phyloP scores from a whole-genome alignment of 805 yeast genomes.

The Yamadazyma tumulicola region DNA sequence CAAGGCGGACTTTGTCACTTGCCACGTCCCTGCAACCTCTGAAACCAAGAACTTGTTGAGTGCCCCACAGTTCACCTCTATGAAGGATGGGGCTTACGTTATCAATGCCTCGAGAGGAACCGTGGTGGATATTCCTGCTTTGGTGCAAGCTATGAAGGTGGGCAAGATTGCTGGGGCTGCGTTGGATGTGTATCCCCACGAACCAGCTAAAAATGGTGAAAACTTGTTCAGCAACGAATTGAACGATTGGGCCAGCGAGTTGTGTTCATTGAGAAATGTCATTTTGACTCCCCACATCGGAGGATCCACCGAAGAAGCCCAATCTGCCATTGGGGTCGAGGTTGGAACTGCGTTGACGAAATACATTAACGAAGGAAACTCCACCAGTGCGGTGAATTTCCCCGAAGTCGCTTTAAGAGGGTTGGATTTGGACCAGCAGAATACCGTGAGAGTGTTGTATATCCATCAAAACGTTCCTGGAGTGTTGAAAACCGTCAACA shows the following conservation, averaged over 20 bases:
- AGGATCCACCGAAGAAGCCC: constrained; percentile 99
- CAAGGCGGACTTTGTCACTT: constrained; percentile 82
- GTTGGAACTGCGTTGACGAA: constrained; percentile 82
- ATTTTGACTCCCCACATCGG: constrained; percentile 97
- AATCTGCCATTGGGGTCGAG: constrained; percentile 94
- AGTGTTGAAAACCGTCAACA: constrained; percentile 95
- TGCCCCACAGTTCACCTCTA: constrained; percentile 86
- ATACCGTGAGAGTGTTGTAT: constrained; percentile 89
- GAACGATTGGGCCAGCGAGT: constrained; percentile 81
- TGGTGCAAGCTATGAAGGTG: constrained; percentile 83
- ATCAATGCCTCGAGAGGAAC: constrained; percentile 98
- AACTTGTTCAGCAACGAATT: constrained; percentile 67
- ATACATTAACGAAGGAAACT: constrained; percentile 93
- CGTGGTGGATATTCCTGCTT: constrained; percentile 93
- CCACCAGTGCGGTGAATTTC: constrained; percentile 96
- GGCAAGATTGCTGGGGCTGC: constrained; percentile 98
- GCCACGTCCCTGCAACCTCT: constrained; percentile 92
- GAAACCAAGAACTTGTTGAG: constrained; percentile 91
- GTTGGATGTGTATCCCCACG: constrained; percentile 92
- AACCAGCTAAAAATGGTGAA: constrained; percentile 96
- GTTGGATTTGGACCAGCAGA: constrained; percentile 79
- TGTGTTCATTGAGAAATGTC: constrained; percentile 77
- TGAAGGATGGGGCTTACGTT: constrained; percentile 94
- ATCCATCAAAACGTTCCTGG: constrained; percentile 98
- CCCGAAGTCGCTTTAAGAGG: constrained; percentile 95